Evolutionary conservation across 768 basidiomycete species (phyloP), one percentile per base, ranked within the genome.

Genomic region (Trichaptum fuscoviolaceum): DNA sequence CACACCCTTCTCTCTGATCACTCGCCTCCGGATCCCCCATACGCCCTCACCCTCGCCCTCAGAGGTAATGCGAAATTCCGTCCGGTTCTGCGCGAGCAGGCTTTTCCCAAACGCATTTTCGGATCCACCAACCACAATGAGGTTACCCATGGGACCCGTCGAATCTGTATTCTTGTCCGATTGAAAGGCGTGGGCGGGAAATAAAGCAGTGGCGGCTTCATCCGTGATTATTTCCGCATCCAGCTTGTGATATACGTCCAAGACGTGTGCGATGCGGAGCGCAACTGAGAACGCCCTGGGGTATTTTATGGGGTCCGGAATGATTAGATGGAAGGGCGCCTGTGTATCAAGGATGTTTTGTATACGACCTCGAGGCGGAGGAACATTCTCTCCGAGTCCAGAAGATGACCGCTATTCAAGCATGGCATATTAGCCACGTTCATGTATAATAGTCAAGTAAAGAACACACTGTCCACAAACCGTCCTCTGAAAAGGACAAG

Each of bases 171-270:
- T 66, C 62, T 68, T 42, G 42, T 68, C 10, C 0, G 79, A 82
- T 68, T 83, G 81, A 2, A 73, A 65, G 12, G 20, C 15, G 42
- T 20, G 20, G 35, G 35, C 35, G 35, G 35, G 17, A 52, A 52
- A 52, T 12, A 52, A 52, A 12, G 42, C 42, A 3, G 20, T 12
- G 42, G 42, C 42, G 15, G 10, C 42, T 52, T 52, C 20, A 68
- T 82, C 82, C 35, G 73, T 69, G 63, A 87, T 70, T 58, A 96
- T 86, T 62, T 86, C 82, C 0, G 85, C 74, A 68, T 94, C 92
- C 24, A 95, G 74, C 66, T 84, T 82, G 72, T 92, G 89, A 75
- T 89, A 93, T 0, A 85, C 71, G 35, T 85, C 76, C 20, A 95
- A 77, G 67, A 86, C 84, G 72, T 93, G 86, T 1, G 89, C 86